Conservation (phyloP, 1,284 basidiomycete genomes). For the Waitea zeae region DNA sequence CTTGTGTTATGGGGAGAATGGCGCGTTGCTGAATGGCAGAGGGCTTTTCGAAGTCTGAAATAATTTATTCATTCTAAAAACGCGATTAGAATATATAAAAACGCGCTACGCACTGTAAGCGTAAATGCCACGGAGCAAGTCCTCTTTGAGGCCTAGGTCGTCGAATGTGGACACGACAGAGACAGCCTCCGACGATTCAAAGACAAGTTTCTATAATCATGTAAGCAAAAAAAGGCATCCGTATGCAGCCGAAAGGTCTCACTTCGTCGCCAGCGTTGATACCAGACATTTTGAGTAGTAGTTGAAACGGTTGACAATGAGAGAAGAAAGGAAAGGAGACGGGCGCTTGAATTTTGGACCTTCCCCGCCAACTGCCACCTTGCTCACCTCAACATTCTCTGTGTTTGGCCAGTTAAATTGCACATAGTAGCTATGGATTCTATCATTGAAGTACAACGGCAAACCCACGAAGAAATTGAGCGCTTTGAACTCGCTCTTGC, state of each 20-base stretch:
- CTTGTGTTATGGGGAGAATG: conserved; percentile 89
- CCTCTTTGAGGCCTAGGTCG: conserved; percentile 88
- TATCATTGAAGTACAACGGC: conserved; percentile 80
- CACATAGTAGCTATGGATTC: conserved; percentile 88
- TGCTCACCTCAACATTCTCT: too few relatives aligned
- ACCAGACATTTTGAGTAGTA: too few relatives aligned
- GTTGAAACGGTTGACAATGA: too few relatives aligned
- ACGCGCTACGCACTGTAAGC: conserved; percentile 73
- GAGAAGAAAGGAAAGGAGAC: conserved; percentile 13
- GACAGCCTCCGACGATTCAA: conserved; percentile 94
- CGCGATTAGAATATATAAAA: conserved; percentile 4
- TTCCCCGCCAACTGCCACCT: too few relatives aligned
- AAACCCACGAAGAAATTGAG: conserved; percentile 92
- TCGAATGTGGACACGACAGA: conserved; percentile 80
- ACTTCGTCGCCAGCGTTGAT: conserved; percentile 68
- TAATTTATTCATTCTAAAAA: conserved; percentile 1
- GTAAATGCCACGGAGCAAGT: conserved; percentile 92
- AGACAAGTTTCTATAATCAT: conserved; percentile 70
- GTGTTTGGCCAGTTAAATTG: too few relatives aligned
- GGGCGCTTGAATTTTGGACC: conserved; percentile 38
- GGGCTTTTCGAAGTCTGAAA: conserved; percentile 91
- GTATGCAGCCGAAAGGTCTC: conserved; percentile 5
- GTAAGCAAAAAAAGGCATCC: conserved; percentile 2
- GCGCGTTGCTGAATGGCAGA: conserved; percentile 98
- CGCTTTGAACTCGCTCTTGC: conserved; percentile 67